Base-by-base conservation (phyloP, 2,329 filamentous ascomycete genomes). In the Aschersonia sp. region DNA sequence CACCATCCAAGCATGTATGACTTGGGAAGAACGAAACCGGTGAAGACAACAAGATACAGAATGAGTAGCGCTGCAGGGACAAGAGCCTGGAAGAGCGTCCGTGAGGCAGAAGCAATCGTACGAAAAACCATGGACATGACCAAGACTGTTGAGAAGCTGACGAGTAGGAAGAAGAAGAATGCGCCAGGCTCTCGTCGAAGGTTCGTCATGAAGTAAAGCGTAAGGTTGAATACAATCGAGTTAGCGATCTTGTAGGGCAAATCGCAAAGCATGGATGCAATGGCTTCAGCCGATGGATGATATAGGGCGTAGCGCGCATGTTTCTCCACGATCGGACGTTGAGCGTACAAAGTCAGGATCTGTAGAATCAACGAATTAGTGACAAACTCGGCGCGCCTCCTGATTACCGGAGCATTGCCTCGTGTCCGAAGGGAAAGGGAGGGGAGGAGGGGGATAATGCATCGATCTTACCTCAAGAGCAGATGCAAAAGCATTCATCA, bases 301-400 rank as follows among this genome's bases (percentile, higher is more conserved):
- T 95, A 94, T 20, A 95, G 73, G 20, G 89, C 88, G 61, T 94
- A 95, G 50, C 84, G 80, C 48, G 75, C 69, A 56, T 96, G 89
- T 62, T 95, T 95, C 61, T 95, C 88, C 51, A 96, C 87, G 56
- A 95, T 94, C 1, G 85, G 84, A 40, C 89, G 83, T 75, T 95
- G 89, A 2, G 85, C 78, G 60, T 92, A 96, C 4, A 95, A 74
- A 0, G 85, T 89, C 35, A 92, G 65, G 60, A 95, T 92, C 72
- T 82, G 51, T 0, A 5, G 3, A 31, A 40, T 29, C 7, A 38
- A 12, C 2, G 7, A 9, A 9, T 38, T 4, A 38, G 35, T 38
- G 12, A 38, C 7, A 7, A 9, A 7, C 35, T 38, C 12, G 1
- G 7, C 35, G 3, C 7, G 35, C 35, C 35, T 38, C 12, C 35